A percentile compares a stretch with the other conserved stretches of the same genome.
Evolutionary conservation across 805 yeast genomes (phyloP).

Genomic region (Dipodascus albidus): DNA sequence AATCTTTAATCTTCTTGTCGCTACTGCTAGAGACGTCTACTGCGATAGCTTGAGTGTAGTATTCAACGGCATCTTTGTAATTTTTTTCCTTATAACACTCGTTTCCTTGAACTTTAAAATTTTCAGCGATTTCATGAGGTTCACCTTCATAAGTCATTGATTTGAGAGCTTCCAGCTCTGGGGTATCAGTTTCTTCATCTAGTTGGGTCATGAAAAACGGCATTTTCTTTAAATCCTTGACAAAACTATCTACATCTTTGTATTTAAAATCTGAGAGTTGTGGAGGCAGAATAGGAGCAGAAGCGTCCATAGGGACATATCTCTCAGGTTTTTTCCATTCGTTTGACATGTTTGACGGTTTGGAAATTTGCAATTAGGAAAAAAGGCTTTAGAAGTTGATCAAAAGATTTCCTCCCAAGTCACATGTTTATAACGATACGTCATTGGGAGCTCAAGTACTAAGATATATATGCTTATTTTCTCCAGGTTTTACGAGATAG

Average conservation of each 20-base stretch:
- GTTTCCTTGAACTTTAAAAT: conserved; percentile 89
- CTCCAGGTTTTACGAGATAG: no score
- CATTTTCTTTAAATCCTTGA: conserved; percentile 64
- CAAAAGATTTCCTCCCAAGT: no score
- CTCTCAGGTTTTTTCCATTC: background rate
- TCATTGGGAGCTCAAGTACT: no score
- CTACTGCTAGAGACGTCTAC: conserved; percentile 37
- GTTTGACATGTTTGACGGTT: background rate
- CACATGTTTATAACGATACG: no score
- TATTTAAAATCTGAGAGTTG: background rate
- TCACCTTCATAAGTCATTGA: conserved; percentile 93
- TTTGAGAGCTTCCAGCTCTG: conserved; percentile 73
- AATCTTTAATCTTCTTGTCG: conserved; percentile 8
- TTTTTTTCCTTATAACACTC: conserved; percentile 65
- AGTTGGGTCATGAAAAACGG: conserved; percentile 92
- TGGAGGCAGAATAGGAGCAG: conserved; percentile 1
- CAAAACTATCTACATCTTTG: conserved; percentile 55
- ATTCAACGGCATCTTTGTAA: conserved; percentile 65
- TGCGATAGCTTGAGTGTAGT: conserved; percentile 70
- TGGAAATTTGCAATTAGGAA: background rate
- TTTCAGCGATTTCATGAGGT: conserved; percentile 81
- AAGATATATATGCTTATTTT: no score
- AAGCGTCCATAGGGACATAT: background rate
- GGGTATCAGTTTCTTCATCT: conserved; percentile 46
- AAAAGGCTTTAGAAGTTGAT: no score